Evolutionary conservation across 768 basidiomycete genomes (phyloP), one percentile per base, ranked within the genome.

Genomic region (Hypholoma fasciculare): DNA sequence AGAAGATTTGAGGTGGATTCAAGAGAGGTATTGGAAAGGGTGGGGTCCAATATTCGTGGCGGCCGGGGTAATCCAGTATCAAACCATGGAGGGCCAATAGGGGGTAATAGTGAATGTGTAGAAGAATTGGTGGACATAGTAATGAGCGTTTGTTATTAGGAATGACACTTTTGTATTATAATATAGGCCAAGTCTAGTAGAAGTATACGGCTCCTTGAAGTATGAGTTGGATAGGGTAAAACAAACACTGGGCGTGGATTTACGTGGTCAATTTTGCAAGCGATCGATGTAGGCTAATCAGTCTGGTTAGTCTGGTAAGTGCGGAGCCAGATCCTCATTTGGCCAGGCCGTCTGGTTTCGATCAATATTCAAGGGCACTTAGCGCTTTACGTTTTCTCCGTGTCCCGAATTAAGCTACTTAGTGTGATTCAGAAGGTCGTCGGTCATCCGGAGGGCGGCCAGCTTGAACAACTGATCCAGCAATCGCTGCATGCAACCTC

Each of bases 1-100:
- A 65, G 50, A 48, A 65, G 61, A 26, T 68, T 63, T 20, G 52
- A 48, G 20, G 55, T 55, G 19, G 65, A 64, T 50, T 65, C 62
- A 7, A 42, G 34, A 2, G 65, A 64, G 17, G 48, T 51, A 40
- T 50, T 54, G 8, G 63, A 62, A 14, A 62, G 37, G 16, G 49
- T 58, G n/a, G 62, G 52, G 14, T 60, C 62, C 52, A 56, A 51
- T 55, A 50, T 54, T 34, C 52, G 42, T 36, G 58, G 56, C 5
- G 60, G 56, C 17, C 53, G 39, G 12, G 42, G 48, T 6, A 17
- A 46, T 38, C 36, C 57, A 40, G 40, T 37, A 39, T 53, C 54
- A 30, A 54, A 54, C 17, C 36, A 46, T 5, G 44, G 17, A 37
- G 54, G 19, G 19, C 16, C 20, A 27, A 36, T 54, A 54, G 43